phyloP scores from a whole-genome alignment of 2,329 filamentous ascomycete genomes.

The Aspergillus ruber region DNA sequence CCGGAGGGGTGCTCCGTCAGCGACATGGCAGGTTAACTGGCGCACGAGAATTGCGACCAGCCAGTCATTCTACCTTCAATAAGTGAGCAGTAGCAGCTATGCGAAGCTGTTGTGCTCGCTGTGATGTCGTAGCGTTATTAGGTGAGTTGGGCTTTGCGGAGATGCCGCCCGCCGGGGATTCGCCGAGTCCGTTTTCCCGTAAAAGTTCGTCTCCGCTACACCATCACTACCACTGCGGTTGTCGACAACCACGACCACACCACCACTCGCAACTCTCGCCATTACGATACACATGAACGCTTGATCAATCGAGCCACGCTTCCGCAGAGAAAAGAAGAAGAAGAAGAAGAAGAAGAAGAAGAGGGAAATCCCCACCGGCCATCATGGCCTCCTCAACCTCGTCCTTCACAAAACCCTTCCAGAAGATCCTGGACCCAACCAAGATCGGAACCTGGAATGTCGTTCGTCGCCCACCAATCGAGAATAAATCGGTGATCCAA shows the following conservation, averaged over 20 bases:
- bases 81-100: not conserved
- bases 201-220: slow-evolving; percentile 23
- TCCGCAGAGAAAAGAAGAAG: not conserved
- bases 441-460: slow-evolving; percentile 33
- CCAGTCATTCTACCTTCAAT: slow-evolving; percentile 10
- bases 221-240: too few species aligned
- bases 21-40: slow-evolving; percentile 16
- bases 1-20: slow-evolving; percentile 10
- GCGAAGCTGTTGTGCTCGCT: too few species aligned
- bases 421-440: slow-evolving; percentile 35
- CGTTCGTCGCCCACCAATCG: slow-evolving; percentile 30
- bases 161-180: slow-evolving; percentile 6
- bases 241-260: slow-evolving; percentile 3
- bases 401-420: slow-evolving; percentile 19
- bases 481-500: slow-evolving; percentile 33
- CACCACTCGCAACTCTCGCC: slow-evolving; percentile 7
- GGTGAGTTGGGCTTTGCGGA: not conserved
- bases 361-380: slow-evolving; percentile 18
- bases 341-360: slow-evolving; percentile 1
- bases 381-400: slow-evolving; percentile 29
- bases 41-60: slow-evolving; percentile 1
- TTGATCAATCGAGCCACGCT: not conserved
- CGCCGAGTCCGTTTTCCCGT: slow-evolving; percentile 17
- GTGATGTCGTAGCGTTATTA: not conserved
- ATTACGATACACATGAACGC: not conserved